phyloP scores from a whole-genome alignment of 441 rosid species.

The Arabidopsis hybrid region DNA sequence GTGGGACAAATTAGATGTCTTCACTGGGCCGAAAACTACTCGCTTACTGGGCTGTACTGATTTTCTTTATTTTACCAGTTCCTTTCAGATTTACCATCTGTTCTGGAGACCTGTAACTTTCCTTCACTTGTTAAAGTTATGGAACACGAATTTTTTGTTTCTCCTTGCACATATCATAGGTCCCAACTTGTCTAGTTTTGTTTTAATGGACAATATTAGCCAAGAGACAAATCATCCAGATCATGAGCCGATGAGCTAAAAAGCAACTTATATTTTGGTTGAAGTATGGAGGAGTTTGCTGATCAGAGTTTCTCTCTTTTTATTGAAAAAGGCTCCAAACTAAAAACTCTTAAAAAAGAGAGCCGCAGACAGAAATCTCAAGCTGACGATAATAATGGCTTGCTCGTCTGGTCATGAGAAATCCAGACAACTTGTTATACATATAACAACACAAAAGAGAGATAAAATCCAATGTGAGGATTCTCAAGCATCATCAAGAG shows the following conservation, averaged over 20 bases:
- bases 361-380: conserved; percentile 38
- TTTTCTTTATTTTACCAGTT: not conserved
- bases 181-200: too few species aligned
- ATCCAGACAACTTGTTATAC: conserved; percentile 31
- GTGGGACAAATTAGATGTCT: conserved; percentile 7
- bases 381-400: conserved; percentile 30
- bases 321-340: conserved; percentile 18
- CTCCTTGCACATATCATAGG: not conserved
- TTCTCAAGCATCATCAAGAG: conserved; percentile 76
- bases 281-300: not conserved
- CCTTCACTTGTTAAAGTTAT: not conserved
- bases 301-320: conserved; percentile 24
- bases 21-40: not conserved
- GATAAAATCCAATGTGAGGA: not conserved
- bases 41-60: not conserved
- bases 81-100: not conserved
- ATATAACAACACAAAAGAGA: conserved; percentile 27
- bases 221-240: not conserved
- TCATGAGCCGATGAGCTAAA: not conserved
- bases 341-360: conserved; percentile 24
- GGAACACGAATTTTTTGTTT: not conserved
- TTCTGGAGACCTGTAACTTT: not conserved
- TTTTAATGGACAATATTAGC: not conserved
- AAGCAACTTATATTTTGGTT: not conserved
- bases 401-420: conserved; percentile 24